Conservation (phyloP, 1,284 basidiomycete genomes). For the Trichosporon sp. region DNA sequence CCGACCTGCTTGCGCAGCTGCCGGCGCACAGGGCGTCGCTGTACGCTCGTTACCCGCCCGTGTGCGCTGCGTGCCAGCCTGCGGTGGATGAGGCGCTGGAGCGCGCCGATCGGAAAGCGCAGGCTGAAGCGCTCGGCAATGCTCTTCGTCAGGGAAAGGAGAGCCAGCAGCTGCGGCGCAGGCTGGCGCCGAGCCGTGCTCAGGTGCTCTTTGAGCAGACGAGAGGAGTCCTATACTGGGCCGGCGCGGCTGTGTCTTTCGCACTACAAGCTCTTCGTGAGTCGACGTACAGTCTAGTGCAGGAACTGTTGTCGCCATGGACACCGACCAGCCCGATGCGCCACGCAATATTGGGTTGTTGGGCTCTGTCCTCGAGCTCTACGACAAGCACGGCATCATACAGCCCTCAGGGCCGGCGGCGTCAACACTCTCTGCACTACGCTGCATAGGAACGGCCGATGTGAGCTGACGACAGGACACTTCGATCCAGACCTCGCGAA, state of each 20-base stretch:
- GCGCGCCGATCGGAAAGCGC: conserved; percentile 71
- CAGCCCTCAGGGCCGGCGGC: too few species aligned
- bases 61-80: conserved; percentile 68
- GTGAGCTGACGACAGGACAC: neutral
- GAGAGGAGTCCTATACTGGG: neutral
- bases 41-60: conserved; percentile 74
- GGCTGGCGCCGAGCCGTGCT: neutral
- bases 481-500: neutral
- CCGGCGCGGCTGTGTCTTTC: neutral
- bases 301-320: too few species aligned
- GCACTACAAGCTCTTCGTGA: neutral
- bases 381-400: too few species aligned
- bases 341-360: too few species aligned
- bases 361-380: too few species aligned
- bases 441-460: too few species aligned
- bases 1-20: conserved; percentile 57
- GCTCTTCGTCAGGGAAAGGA: conserved; percentile 31
- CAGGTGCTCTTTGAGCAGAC: neutral
- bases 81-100: conserved; percentile 72
- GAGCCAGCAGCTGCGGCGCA: neutral
- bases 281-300: too few species aligned
- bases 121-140: conserved; percentile 60
- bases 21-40: conserved; percentile 67
- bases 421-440: too few species aligned
- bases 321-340: too few species aligned